Conservation (phyloP, 2,329 filamentous ascomycete species). For the Aspergillus tanneri region DNA sequence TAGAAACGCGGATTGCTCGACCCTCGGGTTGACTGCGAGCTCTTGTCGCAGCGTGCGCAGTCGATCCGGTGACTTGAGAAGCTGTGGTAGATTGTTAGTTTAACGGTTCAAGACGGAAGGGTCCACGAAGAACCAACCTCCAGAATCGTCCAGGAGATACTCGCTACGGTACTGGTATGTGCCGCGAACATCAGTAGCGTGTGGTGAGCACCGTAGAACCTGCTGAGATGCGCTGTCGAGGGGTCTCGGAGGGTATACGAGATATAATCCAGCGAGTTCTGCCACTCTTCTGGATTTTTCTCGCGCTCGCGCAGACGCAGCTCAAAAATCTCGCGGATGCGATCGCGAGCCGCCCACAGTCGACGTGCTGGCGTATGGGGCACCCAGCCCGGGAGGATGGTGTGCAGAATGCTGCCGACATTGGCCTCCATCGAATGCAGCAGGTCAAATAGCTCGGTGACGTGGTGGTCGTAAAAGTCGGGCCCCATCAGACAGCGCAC, state of each 20-base stretch:
- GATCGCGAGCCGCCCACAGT: background rate
- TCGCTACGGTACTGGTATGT: slow-evolving; percentile 7
- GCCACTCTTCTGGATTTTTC: slow-evolving; percentile 1
- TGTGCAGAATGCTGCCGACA: background rate
- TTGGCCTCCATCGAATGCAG: slow-evolving; percentile 4
- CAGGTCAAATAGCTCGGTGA: slow-evolving; percentile 2
- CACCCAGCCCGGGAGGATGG: background rate
- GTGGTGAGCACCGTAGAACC: slow-evolving; percentile 4
- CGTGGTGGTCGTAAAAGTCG: slow-evolving; percentile 6
- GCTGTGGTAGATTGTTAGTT: background rate
- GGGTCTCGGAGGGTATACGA: slow-evolving; percentile 6
- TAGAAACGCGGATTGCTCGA: background rate
- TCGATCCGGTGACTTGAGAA: background rate
- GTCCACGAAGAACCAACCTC: background rate
- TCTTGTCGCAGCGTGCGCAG: background rate
- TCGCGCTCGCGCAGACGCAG: background rate
- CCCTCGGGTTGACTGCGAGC: background rate
- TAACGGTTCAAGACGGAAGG: background rate
- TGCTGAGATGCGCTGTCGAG: slow-evolving; percentile 1
- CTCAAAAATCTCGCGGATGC: slow-evolving; percentile 1
- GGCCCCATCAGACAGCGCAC: slow-evolving; percentile 6
- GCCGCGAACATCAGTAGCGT: slow-evolving; percentile 7
- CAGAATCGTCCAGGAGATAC: slow-evolving; percentile 4
- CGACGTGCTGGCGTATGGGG: background rate
- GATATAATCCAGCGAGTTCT: slow-evolving; percentile 5